A percentile compares a stretch with the other conserved stretches of the same genome.
phyloP scores from a whole-genome alignment of 768 basidiomycete species.

The Cystobasidium tubakii region DNA sequence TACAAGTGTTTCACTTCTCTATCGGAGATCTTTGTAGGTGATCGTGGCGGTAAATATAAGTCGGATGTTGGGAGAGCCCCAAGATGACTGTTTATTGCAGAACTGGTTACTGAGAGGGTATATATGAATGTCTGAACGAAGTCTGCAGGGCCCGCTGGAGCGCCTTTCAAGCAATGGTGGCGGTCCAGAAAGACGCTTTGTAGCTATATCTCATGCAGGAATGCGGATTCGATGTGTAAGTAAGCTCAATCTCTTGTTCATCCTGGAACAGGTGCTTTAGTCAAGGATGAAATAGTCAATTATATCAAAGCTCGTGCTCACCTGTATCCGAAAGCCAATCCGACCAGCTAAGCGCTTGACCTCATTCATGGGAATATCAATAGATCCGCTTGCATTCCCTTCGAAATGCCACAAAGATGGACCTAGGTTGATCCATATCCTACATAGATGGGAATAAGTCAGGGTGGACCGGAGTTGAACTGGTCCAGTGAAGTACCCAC shows the following conservation, averaged over 20 bases:
- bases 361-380: slow-evolving; percentile 24
- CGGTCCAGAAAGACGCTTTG: slow-evolving; percentile 34
- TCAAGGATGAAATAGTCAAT: not conserved
- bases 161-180: not conserved
- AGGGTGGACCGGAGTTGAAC: no score
- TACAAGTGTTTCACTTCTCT: no score
- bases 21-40: not conserved
- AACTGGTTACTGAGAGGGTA: no score
- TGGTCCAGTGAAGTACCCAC: no score
- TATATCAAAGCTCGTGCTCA: not conserved
- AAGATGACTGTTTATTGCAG: no score
- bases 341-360: not conserved
- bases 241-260: slow-evolving; percentile 27
- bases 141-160: no score
- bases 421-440: slow-evolving; percentile 37
- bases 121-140: no score
- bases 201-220: slow-evolving; percentile 31
- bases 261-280: not conserved
- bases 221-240: slow-evolving; percentile 25
- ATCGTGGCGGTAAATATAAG: no score
- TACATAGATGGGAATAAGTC: not conserved
- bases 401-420: slow-evolving; percentile 34
- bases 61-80: no score
- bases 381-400: slow-evolving; percentile 26
- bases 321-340: slow-evolving; percentile 26